These are phyloP conservation scores for Lactifluus subvellereus DNA, from an alignment of 768 basidiomycete genomes.

Conservation along the genomic window DNA sequence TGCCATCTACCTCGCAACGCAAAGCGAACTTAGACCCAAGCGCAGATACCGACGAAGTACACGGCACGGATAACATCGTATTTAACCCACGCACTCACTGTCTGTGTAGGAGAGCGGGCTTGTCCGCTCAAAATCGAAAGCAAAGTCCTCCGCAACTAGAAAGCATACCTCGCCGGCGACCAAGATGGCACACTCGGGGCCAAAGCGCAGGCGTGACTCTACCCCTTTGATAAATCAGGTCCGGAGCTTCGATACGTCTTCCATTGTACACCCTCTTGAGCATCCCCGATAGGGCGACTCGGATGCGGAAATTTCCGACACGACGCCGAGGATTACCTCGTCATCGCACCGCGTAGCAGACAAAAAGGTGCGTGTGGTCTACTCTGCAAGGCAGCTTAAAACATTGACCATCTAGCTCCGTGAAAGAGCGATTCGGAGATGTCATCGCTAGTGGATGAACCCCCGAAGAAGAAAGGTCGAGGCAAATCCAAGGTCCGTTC, in stretches of 20 bases:
- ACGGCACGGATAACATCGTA: not conserved
- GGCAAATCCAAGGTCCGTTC: slow-evolving; percentile 34
- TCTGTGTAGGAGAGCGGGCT: slow-evolving; percentile 1
- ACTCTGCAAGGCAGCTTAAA: not conserved
- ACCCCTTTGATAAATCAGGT: not conserved
- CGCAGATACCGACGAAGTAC: not conserved
- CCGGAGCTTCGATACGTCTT: not conserved
- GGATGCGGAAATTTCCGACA: not conserved
- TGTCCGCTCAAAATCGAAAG: slow-evolving; percentile 3
- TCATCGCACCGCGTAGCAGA: not conserved
- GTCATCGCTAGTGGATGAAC: slow-evolving; percentile 54
- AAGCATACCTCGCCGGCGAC: not conserved
- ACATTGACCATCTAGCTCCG: not conserved
- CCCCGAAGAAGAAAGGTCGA: slow-evolving; percentile 40
- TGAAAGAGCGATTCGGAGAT: slow-evolving; percentile 53
- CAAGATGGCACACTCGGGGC: not conserved
- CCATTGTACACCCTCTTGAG: not conserved
- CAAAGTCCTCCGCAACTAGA: not conserved
- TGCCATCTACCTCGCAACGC: not conserved
- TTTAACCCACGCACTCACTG: not conserved
- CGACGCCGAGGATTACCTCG: slow-evolving; percentile 3
- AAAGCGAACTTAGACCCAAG: not conserved
- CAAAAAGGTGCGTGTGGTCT: not conserved
- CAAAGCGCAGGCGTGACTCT: slow-evolving; percentile 13
- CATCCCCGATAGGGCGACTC: slow-evolving; percentile 4